phyloP scores from a whole-genome alignment of 2,329 filamentous ascomycete genomes.

The Sphaerulina populicola region DNA sequence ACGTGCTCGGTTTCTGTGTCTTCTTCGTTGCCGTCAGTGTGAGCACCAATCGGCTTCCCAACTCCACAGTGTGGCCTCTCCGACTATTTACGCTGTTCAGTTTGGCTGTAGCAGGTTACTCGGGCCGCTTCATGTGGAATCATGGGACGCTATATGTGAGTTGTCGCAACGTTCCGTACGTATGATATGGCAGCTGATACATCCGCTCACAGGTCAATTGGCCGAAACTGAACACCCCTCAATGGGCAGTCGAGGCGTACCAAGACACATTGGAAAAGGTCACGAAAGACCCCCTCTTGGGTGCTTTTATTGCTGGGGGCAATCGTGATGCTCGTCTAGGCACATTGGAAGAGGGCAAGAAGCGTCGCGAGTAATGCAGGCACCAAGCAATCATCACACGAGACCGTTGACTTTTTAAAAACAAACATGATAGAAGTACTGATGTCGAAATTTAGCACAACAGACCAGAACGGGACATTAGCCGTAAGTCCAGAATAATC shows the following conservation, averaged over 20 bases:
- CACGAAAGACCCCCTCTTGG: constrained; percentile 72
- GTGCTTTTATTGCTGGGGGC: constrained; percentile 59
- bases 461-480: background rate
- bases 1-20: constrained; percentile 73
- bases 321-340: constrained; percentile 73
- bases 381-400: background rate
- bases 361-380: constrained; percentile 68
- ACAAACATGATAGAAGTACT: background rate
- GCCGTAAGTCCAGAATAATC: background rate
- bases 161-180: background rate
- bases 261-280: constrained; percentile 78
- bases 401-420: background rate
- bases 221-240: constrained; percentile 87
- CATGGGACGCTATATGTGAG: constrained; percentile 93
- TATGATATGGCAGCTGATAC: background rate
- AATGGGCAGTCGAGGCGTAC: constrained; percentile 79
- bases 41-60: constrained; percentile 62
- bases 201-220: constrained; percentile 70
- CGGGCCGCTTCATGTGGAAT: constrained; percentile 64
- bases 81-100: constrained; percentile 76
- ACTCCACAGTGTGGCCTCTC: constrained; percentile 69
- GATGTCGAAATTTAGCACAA: background rate
- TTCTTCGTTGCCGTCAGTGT: constrained; percentile 72
- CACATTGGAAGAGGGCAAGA: constrained; percentile 94
- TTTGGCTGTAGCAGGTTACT: constrained; percentile 61